Base-by-base conservation (phyloP, 495 filamentous ascomycete genomes). In the Aspergillus hancockii region DNA sequence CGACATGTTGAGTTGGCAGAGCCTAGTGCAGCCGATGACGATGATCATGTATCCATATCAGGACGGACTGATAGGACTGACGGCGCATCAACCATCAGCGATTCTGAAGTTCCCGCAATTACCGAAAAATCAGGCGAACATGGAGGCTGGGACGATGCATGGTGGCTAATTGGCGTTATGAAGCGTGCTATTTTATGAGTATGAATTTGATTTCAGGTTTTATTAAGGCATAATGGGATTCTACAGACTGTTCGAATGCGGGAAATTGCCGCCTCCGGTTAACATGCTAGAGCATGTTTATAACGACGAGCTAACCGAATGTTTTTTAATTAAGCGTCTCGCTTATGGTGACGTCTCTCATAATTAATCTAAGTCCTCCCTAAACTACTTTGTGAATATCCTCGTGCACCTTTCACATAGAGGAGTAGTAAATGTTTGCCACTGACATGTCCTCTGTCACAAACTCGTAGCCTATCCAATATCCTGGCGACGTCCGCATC, bases 101-200 rank as follows among this genome's bases (percentile, higher is more conserved):
- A 70, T 21, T 67, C 68, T 22, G 64, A 67, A 5, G 32, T 22
- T 30, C 21, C 62, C 32, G 51, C 64, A 23, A 58, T 55, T 41
- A 59, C 61, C 38, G 81, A 77, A 62, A 80, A 72, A 40, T 74
- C 79, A 38, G 77, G 67, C 36, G 68, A 76, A n/a, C 71, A 79
- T 54, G 76, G 87, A 14, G 86, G 83, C 9, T 95, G 90, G 92
- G 82, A 88, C 58, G 92, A 96, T 76, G 92, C 90, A 36, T 83
- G 88, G 25, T 97, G 91, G 92, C 72, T 97, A 58, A 75, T 96
- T 51, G 86, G 84, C 49, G 85, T 93, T 51, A 88, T 90, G 22
- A 88, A 84, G 36, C 90, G 87, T 60, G 85, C 90, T 21, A 71
- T 95, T 22, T 69, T 90, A 54, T 90, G 71, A 77, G 38, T 41